Conservation (phyloP, 805 yeast species). For the Debaryomyces hansenii region DNA sequence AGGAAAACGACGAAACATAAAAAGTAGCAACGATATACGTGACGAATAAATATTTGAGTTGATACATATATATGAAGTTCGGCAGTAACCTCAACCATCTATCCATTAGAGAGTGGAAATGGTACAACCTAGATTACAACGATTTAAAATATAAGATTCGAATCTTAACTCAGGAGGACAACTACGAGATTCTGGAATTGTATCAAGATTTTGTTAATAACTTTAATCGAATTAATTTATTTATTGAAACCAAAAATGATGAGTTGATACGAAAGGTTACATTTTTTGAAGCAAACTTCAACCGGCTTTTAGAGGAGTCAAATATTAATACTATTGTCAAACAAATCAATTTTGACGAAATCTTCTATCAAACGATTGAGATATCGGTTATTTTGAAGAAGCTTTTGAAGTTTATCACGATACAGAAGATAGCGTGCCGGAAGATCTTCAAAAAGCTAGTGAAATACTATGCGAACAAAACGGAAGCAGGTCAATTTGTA, state of each 20-base stretch:
- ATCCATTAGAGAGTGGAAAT: slow-evolving; percentile 87
- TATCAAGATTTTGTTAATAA: slow-evolving; percentile 49
- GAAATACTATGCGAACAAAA: slow-evolving; percentile 40
- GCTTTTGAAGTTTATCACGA: slow-evolving; percentile 65
- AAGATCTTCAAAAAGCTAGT: slow-evolving; percentile 72
- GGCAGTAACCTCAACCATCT: slow-evolving; percentile 72
- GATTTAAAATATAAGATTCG: slow-evolving; percentile 68
- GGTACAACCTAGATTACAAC: slow-evolving; percentile 80
- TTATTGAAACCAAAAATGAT: slow-evolving; percentile 65
- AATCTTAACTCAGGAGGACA: slow-evolving; percentile 42
- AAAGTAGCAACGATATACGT: too few relatives aligned
- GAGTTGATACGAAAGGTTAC: slow-evolving; percentile 56
- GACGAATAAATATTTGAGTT: background rate
- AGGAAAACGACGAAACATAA: too few relatives aligned
- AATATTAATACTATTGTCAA: slow-evolving; percentile 4
- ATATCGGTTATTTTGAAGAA: slow-evolving; percentile 54
- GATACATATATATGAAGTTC: slow-evolving; percentile 66
- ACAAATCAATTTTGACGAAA: slow-evolving; percentile 23
- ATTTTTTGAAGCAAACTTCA: slow-evolving; percentile 15
- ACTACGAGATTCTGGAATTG: slow-evolving; percentile 32
- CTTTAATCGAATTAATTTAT: slow-evolving; percentile 60
- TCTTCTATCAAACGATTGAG: slow-evolving; percentile 39
- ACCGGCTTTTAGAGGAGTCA: slow-evolving; percentile 15
- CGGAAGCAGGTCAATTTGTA: slow-evolving; percentile 21
- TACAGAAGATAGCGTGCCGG: slow-evolving; percentile 72